Conservation (phyloP, 2,329 filamentous ascomycete genomes). For the Metarhizium sp. region DNA sequence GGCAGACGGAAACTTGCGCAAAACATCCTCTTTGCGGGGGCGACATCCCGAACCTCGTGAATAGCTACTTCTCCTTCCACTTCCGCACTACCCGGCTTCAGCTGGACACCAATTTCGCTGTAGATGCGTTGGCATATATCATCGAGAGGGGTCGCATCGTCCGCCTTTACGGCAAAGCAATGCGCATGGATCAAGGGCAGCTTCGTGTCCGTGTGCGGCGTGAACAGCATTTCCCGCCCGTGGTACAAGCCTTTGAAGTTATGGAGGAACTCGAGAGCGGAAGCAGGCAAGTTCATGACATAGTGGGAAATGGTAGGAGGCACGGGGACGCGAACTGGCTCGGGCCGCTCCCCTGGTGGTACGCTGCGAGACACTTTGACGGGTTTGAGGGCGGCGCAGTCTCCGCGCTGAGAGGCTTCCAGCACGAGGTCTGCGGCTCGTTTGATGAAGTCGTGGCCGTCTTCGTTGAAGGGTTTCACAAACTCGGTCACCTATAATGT, state of each 20-base stretch:
- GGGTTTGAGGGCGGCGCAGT: conserved; percentile 43
- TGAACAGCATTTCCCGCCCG: conserved; percentile 58
- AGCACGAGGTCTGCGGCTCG: conserved; percentile 54
- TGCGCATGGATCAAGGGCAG: conserved; percentile 88
- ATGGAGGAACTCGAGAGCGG: conserved; percentile 73
- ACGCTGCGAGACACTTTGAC: conserved; percentile 28
- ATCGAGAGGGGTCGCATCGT: conserved; percentile 56
- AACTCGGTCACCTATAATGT: conserved; percentile 48
- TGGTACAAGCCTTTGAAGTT: conserved; percentile 63
- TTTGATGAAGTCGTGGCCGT: conserved; percentile 74
- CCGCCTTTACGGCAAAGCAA: conserved; percentile 79
- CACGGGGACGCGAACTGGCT: conserved; percentile 37
- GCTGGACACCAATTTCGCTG: conserved; percentile 29
- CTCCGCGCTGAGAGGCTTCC: conserved; percentile 36
- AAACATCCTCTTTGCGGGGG: conserved; percentile 93
- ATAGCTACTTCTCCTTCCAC: conserved; percentile 43
- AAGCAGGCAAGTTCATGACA: conserved; percentile 94
- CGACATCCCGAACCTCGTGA: conserved; percentile 73
- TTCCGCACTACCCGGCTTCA: conserved; percentile 35
- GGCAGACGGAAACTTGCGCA: conserved; percentile 89
- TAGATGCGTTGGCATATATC: conserved; percentile 34
- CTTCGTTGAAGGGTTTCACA: conserved; percentile 70
- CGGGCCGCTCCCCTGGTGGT: conserved; percentile 25
- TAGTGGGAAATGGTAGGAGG: conserved; percentile 83
- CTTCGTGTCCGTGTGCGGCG: conserved; percentile 44